Conservation (phyloP, 2,329 filamentous ascomycete species). For the Diaporthe destruens region DNA sequence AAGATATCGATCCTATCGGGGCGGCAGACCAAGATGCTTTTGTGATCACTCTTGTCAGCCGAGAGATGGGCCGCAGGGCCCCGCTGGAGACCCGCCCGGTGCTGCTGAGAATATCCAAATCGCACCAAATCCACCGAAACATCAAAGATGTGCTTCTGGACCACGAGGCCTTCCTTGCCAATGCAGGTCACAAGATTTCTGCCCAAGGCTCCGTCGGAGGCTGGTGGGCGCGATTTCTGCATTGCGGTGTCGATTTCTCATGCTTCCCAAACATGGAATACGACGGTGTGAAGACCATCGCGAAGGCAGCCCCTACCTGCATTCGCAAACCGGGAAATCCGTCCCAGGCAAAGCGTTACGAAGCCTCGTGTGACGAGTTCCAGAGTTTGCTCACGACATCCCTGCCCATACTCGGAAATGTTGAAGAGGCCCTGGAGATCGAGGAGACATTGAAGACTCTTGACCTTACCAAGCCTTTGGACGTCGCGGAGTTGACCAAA, state of each 20-base stretch:
- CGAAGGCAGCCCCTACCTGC: conserved; percentile 26
- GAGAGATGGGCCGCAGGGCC: conserved; percentile 40
- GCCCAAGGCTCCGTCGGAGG: conserved; percentile 26
- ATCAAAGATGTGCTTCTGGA: conserved; percentile 17
- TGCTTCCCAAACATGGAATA: conserved; percentile 9
- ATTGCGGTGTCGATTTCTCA: neutral
- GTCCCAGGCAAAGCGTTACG: neutral
- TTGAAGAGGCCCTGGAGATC: neutral
- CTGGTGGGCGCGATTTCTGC: conserved; percentile 12
- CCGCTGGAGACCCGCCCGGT: conserved; percentile 29
- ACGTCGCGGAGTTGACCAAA: conserved; percentile 37
- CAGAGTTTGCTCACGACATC: conserved; percentile 38
- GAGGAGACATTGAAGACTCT: conserved; percentile 32
- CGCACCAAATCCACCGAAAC: conserved; percentile 26
- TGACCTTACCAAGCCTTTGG: conserved; percentile 37
- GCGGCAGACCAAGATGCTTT: conserved; percentile 47
- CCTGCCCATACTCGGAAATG: conserved; percentile 34
- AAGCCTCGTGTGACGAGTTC: conserved; percentile 25
- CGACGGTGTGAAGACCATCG: neutral
- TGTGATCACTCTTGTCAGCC: conserved; percentile 46
- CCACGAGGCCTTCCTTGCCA: neutral
- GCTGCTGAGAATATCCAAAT: conserved; percentile 35
- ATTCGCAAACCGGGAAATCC: neutral
- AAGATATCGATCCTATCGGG: conserved; percentile 46
- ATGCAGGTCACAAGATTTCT: neutral